phyloP scores from a whole-genome alignment of 371 early-diverging fungal species.

The Mucor racemosus region DNA sequence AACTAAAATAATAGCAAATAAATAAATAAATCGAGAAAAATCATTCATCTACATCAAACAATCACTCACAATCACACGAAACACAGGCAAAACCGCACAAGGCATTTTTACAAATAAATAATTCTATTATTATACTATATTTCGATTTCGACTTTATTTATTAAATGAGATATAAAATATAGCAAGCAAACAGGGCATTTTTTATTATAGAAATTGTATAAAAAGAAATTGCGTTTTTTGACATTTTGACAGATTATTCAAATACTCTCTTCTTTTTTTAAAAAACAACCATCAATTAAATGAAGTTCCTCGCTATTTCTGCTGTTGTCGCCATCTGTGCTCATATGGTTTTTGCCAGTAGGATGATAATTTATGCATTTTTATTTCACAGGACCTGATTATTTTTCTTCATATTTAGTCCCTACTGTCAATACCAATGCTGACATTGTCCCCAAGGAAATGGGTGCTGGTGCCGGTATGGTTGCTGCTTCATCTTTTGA shows the following conservation, averaged over 20 bases:
- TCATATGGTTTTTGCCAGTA: conserved; percentile 14
- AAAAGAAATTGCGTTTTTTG: background rate
- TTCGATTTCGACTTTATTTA: background rate
- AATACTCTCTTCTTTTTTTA: background rate
- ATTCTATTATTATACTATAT: background rate
- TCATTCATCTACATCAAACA: background rate
- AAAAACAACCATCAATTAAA: background rate
- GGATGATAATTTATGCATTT: background rate
- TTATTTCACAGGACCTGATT: no score
- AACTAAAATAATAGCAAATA: background rate
- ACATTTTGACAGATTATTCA: background rate
- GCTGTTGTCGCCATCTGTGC: conserved; percentile 16
- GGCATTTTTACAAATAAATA: background rate
- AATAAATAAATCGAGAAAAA: conserved; percentile 4
- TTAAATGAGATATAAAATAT: background rate
- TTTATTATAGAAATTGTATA: background rate
- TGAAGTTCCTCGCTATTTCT: conserved; percentile 19
- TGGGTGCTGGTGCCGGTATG: background rate
- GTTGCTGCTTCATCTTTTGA: background rate
- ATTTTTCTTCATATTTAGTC: background rate
- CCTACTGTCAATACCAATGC: conserved; percentile 4
- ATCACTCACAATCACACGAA: background rate
- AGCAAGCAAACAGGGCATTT: background rate
- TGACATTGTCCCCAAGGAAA: background rate
- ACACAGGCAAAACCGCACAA: background rate